These are phyloP conservation scores for Pseudocercospora crystallina DNA, from an alignment of 2,329 filamentous ascomycete genomes.

Conservation along the genomic window DNA sequence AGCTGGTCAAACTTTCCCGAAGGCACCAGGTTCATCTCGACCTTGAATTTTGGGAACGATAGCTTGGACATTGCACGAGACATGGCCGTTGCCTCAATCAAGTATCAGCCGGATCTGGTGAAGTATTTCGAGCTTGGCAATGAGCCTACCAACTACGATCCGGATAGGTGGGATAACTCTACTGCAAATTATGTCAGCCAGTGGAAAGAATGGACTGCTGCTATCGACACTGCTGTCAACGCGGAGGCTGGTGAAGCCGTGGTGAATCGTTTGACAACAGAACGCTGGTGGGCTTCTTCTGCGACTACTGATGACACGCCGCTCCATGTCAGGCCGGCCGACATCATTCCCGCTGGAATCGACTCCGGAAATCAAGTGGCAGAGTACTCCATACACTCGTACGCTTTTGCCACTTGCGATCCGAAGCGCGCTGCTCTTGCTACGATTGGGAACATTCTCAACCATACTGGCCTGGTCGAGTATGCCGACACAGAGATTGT, in stretches of 20 bases:
- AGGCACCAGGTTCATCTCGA: constrained; percentile 31
- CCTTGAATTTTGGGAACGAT: constrained; percentile 33
- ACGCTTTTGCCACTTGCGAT: constrained; percentile 33
- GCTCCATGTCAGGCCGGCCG: constrained; percentile 30
- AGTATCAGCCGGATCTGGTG: constrained; percentile 27
- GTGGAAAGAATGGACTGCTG: constrained; percentile 31
- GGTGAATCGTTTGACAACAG: constrained; percentile 9
- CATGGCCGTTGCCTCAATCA: constrained; percentile 31
- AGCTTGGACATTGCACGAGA: constrained; percentile 30
- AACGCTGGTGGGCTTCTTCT: constrained; percentile 32
- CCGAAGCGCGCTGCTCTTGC: constrained; percentile 26
- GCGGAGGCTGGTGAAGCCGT: constrained; percentile 2
- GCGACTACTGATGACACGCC: constrained; percentile 32
- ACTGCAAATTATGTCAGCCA: constrained; percentile 32
- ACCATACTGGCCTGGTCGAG: constrained; percentile 28
- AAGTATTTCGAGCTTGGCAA: constrained; percentile 33
- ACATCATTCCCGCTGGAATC: constrained; percentile 32
- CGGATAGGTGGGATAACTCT: constrained; percentile 26
- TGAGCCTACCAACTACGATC: constrained; percentile 32
- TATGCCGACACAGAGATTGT: constrained; percentile 33
- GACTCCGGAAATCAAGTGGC: constrained; percentile 27
- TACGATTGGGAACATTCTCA: constrained; percentile 31
- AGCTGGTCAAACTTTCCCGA: constrained; percentile 34
- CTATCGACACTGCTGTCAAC: constrained; percentile 30
- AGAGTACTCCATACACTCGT: constrained; percentile 33